Conservation (phyloP, 768 basidiomycete species). For the Leccinum disarticulatum region DNA sequence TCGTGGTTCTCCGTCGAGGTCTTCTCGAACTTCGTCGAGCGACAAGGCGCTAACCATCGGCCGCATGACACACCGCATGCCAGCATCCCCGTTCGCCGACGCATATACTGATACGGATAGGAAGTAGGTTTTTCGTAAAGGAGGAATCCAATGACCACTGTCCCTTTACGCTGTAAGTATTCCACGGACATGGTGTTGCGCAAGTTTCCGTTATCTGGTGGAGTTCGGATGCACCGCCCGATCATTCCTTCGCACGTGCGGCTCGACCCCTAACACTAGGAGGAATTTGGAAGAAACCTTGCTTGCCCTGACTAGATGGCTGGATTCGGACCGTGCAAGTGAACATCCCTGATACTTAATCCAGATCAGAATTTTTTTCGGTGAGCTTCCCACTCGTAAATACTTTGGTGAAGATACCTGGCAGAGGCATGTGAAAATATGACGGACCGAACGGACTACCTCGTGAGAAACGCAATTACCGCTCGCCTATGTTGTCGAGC, state of each 20-base stretch:
- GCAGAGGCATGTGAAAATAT: neutral
- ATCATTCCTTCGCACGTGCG: neutral
- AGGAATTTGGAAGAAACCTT: constrained; percentile 3
- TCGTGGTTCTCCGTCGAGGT: neutral
- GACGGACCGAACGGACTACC: neutral
- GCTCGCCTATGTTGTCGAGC: neutral
- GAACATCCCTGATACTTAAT: neutral
- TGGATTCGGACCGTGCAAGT: neutral
- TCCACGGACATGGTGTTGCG: neutral
- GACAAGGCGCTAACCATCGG: neutral
- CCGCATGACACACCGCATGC: neutral
- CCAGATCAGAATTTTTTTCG: neutral
- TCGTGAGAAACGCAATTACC: neutral
- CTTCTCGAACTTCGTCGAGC: neutral
- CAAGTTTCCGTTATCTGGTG: neutral
- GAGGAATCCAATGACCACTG: neutral
- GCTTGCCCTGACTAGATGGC: constrained; percentile 3
- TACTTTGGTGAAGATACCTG: neutral
- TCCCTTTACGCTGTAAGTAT: neutral
- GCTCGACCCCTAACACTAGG: neutral
- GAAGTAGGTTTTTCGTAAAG: neutral
- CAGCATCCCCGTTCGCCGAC: neutral
- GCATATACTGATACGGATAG: neutral
- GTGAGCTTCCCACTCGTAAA: neutral
- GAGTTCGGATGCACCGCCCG: neutral